Evolutionary conservation across 2,329 filamentous ascomycete species (phyloP).

Genomic region (Pestalotiopsis sp.): DNA sequence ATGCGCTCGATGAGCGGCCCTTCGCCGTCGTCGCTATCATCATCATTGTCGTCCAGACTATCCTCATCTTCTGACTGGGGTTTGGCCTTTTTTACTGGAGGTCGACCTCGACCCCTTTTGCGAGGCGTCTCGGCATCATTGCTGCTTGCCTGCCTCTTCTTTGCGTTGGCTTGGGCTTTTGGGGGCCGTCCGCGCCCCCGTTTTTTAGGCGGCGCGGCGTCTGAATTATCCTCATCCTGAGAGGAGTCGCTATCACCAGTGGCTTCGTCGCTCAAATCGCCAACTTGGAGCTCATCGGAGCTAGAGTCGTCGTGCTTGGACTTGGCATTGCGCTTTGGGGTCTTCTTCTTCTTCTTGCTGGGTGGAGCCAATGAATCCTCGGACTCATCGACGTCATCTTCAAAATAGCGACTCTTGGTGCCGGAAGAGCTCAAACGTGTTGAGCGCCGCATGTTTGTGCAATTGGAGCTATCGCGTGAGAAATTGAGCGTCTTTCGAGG

Average conservation of each 20-base stretch:
- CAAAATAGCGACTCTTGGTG: conserved; percentile 56
- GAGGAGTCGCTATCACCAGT: not conserved
- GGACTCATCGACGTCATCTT: conserved; percentile 29
- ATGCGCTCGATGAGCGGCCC: conserved; percentile 41
- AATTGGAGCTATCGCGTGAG: not conserved
- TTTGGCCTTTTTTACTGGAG: not conserved
- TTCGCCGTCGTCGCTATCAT: conserved; percentile 35
- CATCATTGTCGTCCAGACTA: conserved; percentile 17
- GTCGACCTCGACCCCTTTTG: conserved; percentile 13
- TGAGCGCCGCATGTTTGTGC: conserved; percentile 36
- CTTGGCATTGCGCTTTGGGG: not conserved
- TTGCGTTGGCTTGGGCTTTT: not conserved
- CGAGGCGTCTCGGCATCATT: not conserved
- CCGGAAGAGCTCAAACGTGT: conserved; percentile 44
- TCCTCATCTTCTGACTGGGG: conserved; percentile 20
- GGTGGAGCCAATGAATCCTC: conserved; percentile 3
- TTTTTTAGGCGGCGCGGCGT: not conserved
- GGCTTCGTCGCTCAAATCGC: not conserved
- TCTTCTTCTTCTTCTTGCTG: conserved; percentile 4
- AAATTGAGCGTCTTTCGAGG: not conserved
- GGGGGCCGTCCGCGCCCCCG: conserved; percentile 7
- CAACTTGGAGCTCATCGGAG: not conserved
- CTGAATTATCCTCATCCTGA: conserved; percentile 2
- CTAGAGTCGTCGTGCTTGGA: not conserved
- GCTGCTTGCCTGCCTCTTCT: conserved; percentile 3